Conservation (phyloP, 2,329 filamentous ascomycete species). For the Karstenula rhodostoma region DNA sequence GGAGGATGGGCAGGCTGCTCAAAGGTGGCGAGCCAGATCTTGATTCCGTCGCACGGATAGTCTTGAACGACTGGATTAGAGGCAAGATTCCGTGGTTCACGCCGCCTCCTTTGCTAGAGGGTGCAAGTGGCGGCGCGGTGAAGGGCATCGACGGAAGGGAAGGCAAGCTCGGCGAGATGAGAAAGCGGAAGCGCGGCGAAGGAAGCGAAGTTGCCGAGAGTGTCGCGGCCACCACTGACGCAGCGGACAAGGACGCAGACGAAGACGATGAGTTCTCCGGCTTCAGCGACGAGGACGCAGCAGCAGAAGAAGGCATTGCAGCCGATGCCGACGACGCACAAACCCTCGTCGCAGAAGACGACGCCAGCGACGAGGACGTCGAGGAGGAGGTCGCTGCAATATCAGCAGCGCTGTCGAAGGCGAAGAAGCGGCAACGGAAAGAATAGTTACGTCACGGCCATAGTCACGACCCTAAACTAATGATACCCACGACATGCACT, state of each 20-base stretch:
- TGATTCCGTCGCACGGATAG: constrained; percentile 95
- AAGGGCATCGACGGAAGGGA: constrained; percentile 70
- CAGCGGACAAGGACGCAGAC: constrained; percentile 13
- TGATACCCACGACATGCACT: constrained; percentile 36
- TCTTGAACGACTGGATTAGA: constrained; percentile 93
- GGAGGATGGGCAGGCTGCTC: constrained; percentile 85
- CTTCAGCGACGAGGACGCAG: constrained; percentile 40
- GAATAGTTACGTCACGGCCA: constrained; percentile 28
- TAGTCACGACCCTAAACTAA: constrained; percentile 21
- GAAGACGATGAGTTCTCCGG: constrained; percentile 41
- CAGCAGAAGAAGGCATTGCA: constrained; percentile 20
- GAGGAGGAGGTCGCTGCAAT: constrained; percentile 46
- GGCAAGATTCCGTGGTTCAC: constrained; percentile 98
- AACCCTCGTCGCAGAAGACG: constrained; percentile 25
- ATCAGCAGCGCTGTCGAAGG: constrained; percentile 43
- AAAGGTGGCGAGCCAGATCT: constrained; percentile 95
- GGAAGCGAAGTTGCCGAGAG: constrained; percentile 41
- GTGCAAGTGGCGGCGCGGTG: constrained; percentile 30
- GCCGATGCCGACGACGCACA: constrained; percentile 25
- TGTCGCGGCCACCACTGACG: constrained; percentile 17
- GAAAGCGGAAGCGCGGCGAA: constrained; percentile 71
- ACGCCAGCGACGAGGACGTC: constrained; percentile 34
- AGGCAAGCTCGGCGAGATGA: constrained; percentile 86
- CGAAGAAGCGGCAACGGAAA: constrained; percentile 43
- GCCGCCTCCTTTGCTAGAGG: constrained; percentile 68